Percentiles rank a stretch among this genome's conserved stretches.
Conservation (phyloP, 73 alveolate species). For the Stentor roeselii region DNA sequence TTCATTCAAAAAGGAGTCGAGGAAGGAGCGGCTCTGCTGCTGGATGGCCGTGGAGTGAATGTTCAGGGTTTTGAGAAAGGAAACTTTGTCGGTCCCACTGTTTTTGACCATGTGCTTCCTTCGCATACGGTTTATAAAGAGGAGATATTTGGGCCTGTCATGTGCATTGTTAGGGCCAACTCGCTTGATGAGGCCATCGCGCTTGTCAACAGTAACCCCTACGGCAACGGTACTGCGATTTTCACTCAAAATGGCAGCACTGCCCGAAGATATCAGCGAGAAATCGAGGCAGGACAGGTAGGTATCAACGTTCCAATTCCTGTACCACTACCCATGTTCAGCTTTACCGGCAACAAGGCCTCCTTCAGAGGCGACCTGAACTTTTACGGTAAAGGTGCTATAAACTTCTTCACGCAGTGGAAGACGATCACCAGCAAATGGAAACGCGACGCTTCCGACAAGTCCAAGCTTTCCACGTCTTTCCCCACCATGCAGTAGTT, state of each 20-base stretch:
- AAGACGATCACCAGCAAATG: constrained; percentile 72
- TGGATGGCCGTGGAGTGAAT: constrained; percentile 84
- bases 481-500: constrained; percentile 52
- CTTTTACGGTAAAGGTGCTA: constrained; percentile 87
- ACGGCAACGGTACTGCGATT: constrained; percentile 76
- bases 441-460: constrained; percentile 67
- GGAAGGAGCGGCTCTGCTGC: constrained; percentile 79
- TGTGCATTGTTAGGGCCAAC: constrained; percentile 67
- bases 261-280: constrained; percentile 87
- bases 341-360: constrained; percentile 91
- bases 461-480: constrained; percentile 50
- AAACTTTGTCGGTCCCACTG: constrained; percentile 85
- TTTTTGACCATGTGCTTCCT: constrained; percentile 73
- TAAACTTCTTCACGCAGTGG: constrained; percentile 85
- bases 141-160: constrained; percentile 93
- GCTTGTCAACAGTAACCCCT: constrained; percentile 56
- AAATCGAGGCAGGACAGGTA: constrained; percentile 86
- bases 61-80: constrained; percentile 70
- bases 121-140: constrained; percentile 69
- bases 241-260: constrained; percentile 88
- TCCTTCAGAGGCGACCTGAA: constrained; percentile 87
- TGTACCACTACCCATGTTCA: constrained; percentile 89
- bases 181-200: constrained; percentile 85
- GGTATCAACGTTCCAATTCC: constrained; percentile 95
- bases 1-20: constrained; percentile 68